A percentile compares a stretch with the other conserved stretches of the same genome.
Conservation (phyloP, 768 basidiomycete genomes). For the Sarcodon sp. region DNA sequence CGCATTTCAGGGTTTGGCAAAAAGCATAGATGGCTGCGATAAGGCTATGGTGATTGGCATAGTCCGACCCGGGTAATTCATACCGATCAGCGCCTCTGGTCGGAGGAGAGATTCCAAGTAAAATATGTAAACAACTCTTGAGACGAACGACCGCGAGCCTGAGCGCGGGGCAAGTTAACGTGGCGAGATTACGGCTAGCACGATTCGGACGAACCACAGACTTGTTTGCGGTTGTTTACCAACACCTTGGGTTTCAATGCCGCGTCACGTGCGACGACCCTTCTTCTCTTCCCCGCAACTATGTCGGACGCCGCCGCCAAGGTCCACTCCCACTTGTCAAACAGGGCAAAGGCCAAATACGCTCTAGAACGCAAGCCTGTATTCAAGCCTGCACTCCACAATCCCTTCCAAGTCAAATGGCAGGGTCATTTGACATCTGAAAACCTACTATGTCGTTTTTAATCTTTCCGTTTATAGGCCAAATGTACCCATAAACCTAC, state of each 20-base stretch:
- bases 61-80: too few species aligned
- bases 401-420: conserved; percentile 63
- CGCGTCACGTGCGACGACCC: neutral
- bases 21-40: too few species aligned
- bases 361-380: conserved; percentile 42
- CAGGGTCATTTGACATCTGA: conserved; percentile 15
- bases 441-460: neutral
- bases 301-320: conserved; percentile 42
- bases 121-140: too few species aligned
- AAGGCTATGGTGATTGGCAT: too few species aligned
- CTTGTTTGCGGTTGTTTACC: neutral
- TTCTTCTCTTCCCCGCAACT: neutral
- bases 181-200: too few species aligned
- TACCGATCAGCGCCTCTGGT: too few species aligned
- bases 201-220: too few species aligned
- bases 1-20: too few species aligned
- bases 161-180: too few species aligned
- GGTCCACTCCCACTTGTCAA: conserved; percentile 44
- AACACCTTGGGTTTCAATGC: neutral
- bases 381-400: conserved; percentile 61
- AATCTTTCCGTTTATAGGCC: conserved; percentile 9
- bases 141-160: too few species aligned
- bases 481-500: conserved; percentile 42
- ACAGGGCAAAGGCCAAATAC: conserved; percentile 39
- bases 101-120: too few species aligned